Base-by-base conservation (phyloP, 495 filamentous ascomycete genomes). In the Acidiella bohemica region DNA sequence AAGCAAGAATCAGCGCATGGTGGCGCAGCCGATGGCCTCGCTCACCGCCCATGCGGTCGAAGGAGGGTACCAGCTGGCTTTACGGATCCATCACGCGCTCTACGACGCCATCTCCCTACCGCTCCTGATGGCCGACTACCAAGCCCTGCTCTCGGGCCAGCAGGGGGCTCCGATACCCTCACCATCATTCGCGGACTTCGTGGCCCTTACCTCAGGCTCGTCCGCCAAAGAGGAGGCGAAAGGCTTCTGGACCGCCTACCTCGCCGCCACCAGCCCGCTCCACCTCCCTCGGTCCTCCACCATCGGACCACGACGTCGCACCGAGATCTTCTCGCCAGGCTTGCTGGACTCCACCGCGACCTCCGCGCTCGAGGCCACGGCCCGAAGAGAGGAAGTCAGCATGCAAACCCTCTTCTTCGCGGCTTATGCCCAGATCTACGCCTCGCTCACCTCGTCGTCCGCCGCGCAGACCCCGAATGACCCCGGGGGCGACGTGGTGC, bases 81-180 rank as follows among this genome's bases (percentile, higher is more conserved):
- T 82, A 2, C 66, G 63, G 6, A 70, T 84, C 9, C 74, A 77
- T 49, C 75, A 78, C 51, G 70, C 70, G 10, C 47, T 77, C 1
- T 78, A 78, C 47, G 76, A 80, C 44, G 69, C 66, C 8, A 63
- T 73, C 44, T 69, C 68, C 34, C 56, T 78, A 30, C 66, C 65
- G 10, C 48, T 65, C 2, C 40, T 78, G 11, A 49, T 75, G 1
- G 33, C 61, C 6, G 55, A 66, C 32, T 58, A 74, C 2, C 41
- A 67, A 41, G 31, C 42, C 4, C 59, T 48, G 11, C 10, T 63
- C 5, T 67, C 66, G 36, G 47, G 56, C n/a, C 42, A 34, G 25
- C 9, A 8, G n/a, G 6, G 36, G 28, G 1, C 30, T 1, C 29
- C 36, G 14, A 11, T 19, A 23, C 10, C 30, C 2, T 30, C 35